These are phyloP conservation scores for Claviceps sp. DNA, from an alignment of 2,329 filamentous ascomycete genomes.

Conservation along the genomic window DNA sequence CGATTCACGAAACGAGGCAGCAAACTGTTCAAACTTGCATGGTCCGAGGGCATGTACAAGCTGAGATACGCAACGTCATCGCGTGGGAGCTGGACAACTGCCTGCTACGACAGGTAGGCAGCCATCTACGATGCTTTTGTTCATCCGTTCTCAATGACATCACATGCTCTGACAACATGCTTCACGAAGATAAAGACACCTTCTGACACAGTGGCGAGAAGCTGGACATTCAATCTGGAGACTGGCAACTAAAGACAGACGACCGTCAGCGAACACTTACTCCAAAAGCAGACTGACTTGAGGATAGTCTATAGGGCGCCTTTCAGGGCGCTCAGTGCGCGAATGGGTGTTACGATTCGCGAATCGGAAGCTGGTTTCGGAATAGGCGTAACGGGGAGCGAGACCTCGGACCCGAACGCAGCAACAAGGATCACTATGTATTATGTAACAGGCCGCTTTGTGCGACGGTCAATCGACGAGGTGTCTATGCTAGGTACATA, in stretches of 20 bases:
- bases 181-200: background rate
- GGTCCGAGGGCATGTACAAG: too few species aligned
- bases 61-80: too few species aligned
- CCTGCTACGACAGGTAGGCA: too few species aligned
- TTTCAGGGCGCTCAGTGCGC: background rate
- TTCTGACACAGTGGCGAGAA: background rate
- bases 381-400: background rate
- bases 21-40: too few species aligned
- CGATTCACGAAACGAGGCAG: too few species aligned
- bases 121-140: too few species aligned
- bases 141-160: background rate
- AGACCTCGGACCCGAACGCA: too few species aligned
- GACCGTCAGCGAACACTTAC: background rate
- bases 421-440: too few species aligned
- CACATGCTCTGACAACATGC: background rate
- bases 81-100: too few species aligned
- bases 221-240: background rate
- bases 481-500: too few species aligned
- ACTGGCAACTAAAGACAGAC: background rate
- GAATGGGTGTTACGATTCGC: background rate
- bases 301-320: background rate
- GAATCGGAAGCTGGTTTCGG: background rate
- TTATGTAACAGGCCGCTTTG: too few species aligned
- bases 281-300: background rate
- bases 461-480: too few species aligned